phyloP scores from a whole-genome alignment of 2,329 filamentous ascomycete species.

The Plectosphaerella plurivora region DNA sequence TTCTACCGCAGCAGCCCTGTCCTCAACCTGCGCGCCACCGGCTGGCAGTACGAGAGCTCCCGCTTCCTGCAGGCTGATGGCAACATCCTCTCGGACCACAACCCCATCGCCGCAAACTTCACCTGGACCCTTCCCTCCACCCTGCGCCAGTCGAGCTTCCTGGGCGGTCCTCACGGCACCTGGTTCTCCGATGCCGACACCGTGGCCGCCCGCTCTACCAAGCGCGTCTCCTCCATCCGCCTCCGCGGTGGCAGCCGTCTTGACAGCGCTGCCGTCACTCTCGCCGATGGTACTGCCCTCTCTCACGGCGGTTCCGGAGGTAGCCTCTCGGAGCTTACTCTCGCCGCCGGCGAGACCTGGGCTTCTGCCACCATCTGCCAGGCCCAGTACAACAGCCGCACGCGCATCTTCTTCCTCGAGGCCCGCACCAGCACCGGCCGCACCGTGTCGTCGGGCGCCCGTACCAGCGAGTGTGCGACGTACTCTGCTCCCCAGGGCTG shows the following conservation, averaged over 20 bases:
- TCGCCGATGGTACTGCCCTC: constrained; percentile 43
- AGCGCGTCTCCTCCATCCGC: constrained; percentile 30
- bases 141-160: constrained; percentile 39
- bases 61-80: constrained; percentile 55
- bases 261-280: constrained; percentile 42
- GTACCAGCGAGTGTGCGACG: constrained; percentile 41
- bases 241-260: constrained; percentile 45
- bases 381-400: constrained; percentile 36
- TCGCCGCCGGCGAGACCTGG: constrained; percentile 45
- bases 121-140: constrained; percentile 31
- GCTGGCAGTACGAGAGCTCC: constrained; percentile 49
- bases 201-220: constrained; percentile 24
- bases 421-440: constrained; percentile 47
- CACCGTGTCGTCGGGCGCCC: constrained; percentile 36
- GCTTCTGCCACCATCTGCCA: constrained; percentile 43
- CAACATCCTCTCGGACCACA: constrained; percentile 58
- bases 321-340: constrained; percentile 30
- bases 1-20: constrained; percentile 52
- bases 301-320: constrained; percentile 52
- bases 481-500: constrained; percentile 42
- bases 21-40: constrained; percentile 39
- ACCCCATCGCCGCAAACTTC: constrained; percentile 56
- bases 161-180: constrained; percentile 42
- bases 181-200: constrained; percentile 53
- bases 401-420: constrained; percentile 51